Evolutionary conservation across 495 filamentous ascomycete genomes (phyloP), one percentile per base, ranked within the genome.

Genomic region (Neurospora discreta): DNA sequence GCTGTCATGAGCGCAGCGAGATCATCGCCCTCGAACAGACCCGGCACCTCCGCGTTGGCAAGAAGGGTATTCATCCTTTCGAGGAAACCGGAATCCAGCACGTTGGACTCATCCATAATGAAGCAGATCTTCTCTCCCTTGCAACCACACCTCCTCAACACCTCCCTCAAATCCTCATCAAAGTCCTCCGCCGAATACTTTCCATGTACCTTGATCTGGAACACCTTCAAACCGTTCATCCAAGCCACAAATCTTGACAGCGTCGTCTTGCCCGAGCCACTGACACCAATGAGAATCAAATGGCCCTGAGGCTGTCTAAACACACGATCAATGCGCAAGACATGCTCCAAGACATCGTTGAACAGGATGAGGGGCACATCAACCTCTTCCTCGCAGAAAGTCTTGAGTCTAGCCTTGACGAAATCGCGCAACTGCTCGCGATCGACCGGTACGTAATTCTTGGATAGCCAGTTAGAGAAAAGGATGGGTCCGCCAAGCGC

Each of bases 111-210:
- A 76, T 99, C 95, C 95, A 99, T 97, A 82, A 99, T 96, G 83
- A 99, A 99, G 84, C 96, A 98, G 46, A 99, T 96, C 85, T 98
- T 99, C 80, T 99, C 95, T 41, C 95, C 95, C 82, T 96, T 98
- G 84, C 96, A 98, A 68, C 95, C 95, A 74, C 92, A 94, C 65
- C 95, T 88, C 71, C 96, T 92, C 23, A 99, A 89, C 15, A 99
- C 94, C 78, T 93, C 95, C 70, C 96, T 86, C 10, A 99, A 84
- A 81, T 99, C 95, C 67, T 99, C 96, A 78, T 99, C 95, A 79
- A 99, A 99, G 82, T 99, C 95, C 80, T 97, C 95, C 15, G 93
- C 93, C 33, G 95, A 97, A 80, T 99, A 99, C 80, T 94, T 98
- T 58, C 95, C 95, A 78, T 99, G 95, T 1, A 99, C 95, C 84